Percentiles rank a stretch among this genome's conserved stretches.
These are phyloP conservation scores for Alternaria rosae DNA, from an alignment of 2,329 filamentous ascomycete genomes.

Conservation along the genomic window DNA sequence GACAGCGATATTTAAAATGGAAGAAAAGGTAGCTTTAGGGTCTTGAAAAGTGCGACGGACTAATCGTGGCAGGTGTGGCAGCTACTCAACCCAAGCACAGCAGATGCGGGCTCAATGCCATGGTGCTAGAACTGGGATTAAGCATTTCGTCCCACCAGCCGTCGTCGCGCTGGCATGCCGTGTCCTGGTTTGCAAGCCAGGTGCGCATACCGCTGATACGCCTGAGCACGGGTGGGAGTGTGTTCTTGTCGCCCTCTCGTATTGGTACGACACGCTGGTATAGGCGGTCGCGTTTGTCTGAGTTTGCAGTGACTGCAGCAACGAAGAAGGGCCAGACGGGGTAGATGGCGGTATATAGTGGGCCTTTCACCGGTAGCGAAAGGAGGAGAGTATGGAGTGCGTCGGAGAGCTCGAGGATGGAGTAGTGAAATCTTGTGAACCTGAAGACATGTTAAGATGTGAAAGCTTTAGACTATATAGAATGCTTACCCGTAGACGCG, in stretches of 20 bases:
- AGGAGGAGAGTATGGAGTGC: constrained; percentile 32
- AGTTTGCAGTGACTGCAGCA: constrained; percentile 42
- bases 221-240: constrained; percentile 39
- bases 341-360: constrained; percentile 44
- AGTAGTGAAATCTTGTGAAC: constrained; percentile 41
- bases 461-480: neutral
- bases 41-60: neutral
- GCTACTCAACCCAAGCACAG: constrained; percentile 24
- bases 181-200: constrained; percentile 44
- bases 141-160: constrained; percentile 49
- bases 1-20: neutral
- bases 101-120: constrained; percentile 17
- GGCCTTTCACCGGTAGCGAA: constrained; percentile 41
- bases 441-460: constrained; percentile 18
- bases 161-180: constrained; percentile 24
- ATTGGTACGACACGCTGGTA: constrained; percentile 43
- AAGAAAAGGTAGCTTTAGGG: neutral
- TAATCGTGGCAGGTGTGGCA: neutral
- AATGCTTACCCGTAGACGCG: constrained; percentile 38
- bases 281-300: constrained; percentile 40
- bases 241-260: constrained; percentile 44
- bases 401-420: constrained; percentile 39
- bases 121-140: constrained; percentile 36
- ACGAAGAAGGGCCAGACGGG: constrained; percentile 45
- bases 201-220: constrained; percentile 39